Conservation (phyloP, 148 eudicot species). For the Polygonum maritimum region DNA sequence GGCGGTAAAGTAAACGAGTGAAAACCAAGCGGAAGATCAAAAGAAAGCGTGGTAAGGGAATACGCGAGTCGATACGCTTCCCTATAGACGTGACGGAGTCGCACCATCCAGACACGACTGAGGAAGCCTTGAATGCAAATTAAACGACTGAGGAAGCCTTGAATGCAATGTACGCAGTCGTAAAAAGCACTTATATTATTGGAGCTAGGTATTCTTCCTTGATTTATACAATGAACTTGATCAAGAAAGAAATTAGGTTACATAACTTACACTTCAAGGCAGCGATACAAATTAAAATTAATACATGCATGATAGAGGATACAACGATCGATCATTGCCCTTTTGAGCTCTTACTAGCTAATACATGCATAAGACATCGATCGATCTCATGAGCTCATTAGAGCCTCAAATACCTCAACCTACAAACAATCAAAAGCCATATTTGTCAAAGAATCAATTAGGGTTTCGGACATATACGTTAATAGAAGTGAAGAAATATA, state of each 20-base stretch:
- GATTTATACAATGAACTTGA: neutral
- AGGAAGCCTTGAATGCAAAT: no score
- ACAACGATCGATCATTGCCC: neutral
- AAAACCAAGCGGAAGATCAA: no score
- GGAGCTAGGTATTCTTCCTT: neutral
- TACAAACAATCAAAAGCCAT: neutral
- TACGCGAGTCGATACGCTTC: no score
- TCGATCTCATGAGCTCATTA: neutral
- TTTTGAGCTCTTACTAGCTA: neutral
- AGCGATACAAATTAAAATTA: neutral
- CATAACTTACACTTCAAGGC: neutral
- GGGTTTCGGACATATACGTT: neutral
- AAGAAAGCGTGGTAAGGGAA: no score
- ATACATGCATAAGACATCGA: neutral
- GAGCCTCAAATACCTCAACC: constrained; percentile 9
- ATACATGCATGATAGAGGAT: neutral
- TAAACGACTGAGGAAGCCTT: no score
- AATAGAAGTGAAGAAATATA: neutral
- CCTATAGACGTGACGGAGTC: no score
- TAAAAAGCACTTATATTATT: neutral
- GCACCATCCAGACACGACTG: no score
- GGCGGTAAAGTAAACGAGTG: no score
- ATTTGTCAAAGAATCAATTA: neutral
- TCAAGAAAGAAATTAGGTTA: constrained; percentile 7
- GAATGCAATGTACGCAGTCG: no score